Conservation (phyloP, 208 protist genomes). For the Tritrichomonas foetus region DNA sequence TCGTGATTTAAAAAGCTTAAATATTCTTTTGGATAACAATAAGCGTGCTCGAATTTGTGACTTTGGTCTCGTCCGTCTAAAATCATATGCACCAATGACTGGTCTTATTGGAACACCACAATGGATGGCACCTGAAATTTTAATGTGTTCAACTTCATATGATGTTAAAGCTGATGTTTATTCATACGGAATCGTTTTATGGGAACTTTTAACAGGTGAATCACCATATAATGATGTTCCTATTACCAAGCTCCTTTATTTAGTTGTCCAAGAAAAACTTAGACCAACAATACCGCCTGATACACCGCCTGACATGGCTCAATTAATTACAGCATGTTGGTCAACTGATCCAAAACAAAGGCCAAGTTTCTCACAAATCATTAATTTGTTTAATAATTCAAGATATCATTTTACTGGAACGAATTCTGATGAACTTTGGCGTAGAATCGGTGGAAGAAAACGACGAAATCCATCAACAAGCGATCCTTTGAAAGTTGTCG, state of each 20-base stretch:
- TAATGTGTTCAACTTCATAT: conserved; percentile 43
- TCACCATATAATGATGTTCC: conserved; percentile 44
- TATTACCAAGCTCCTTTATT: background rate
- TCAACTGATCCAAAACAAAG: background rate
- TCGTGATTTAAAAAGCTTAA: conserved; percentile 58
- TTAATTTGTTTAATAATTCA: background rate
- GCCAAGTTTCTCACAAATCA: background rate
- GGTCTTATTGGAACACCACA: conserved; percentile 38
- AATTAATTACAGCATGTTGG: conserved; percentile 9
- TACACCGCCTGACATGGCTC: background rate
- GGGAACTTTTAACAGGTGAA: conserved; percentile 57
- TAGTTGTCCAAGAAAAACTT: background rate
- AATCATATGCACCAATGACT: background rate
- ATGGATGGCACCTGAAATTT: conserved; percentile 42
- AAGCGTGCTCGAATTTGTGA: conserved; percentile 9
- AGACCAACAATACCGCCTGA: background rate
- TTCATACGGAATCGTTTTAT: conserved; percentile 59
- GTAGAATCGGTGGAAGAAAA: background rate
- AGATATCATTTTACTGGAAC: background rate
- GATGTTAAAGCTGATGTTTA: conserved; percentile 55
- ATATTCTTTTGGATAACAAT: conserved; percentile 50
- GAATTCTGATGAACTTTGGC: background rate
- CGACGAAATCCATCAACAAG: background rate
- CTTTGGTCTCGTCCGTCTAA: conserved; percentile 15
- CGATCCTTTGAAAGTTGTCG: background rate